Percentiles rank a stretch among this genome's conserved stretches.
These are phyloP conservation scores for Leptosphaerulina australis DNA, from an alignment of 2,329 filamentous ascomycete genomes.

Conservation along the genomic window DNA sequence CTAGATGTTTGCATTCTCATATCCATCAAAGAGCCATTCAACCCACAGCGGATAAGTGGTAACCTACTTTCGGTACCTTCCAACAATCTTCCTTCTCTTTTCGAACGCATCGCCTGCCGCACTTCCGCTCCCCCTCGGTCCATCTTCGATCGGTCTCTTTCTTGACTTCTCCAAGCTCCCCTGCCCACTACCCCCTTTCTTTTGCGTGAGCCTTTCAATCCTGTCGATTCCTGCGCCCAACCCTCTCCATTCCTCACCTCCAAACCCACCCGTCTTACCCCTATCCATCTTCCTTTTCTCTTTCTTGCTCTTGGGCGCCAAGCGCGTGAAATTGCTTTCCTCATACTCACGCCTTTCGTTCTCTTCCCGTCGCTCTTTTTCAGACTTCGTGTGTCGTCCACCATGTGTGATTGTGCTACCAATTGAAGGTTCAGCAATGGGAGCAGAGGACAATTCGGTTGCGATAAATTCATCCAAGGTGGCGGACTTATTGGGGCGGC, in stretches of 20 bases:
- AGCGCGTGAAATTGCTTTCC: conserved; percentile 86
- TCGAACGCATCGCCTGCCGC: conserved; percentile 76
- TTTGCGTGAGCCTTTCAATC: conserved; percentile 80
- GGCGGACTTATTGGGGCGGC: conserved; percentile 72
- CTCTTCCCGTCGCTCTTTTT: conserved; percentile 76
- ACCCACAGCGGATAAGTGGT: background rate
- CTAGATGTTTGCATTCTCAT: too few relatives aligned
- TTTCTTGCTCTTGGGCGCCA: conserved; percentile 88
- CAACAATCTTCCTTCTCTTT: conserved; percentile 50
- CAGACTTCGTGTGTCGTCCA: conserved; percentile 79
- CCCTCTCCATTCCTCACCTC: conserved; percentile 91
- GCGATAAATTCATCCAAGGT: conserved; percentile 92
- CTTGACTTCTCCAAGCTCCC: conserved; percentile 80
- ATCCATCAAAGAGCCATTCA: background rate
- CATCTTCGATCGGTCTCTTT: conserved; percentile 78
- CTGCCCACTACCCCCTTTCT: conserved; percentile 57
- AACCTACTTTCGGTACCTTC: conserved; percentile 34
- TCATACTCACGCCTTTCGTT: conserved; percentile 84
- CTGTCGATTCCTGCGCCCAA: conserved; percentile 85
- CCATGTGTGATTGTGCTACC: conserved; percentile 84
- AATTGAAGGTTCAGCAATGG: conserved; percentile 85
- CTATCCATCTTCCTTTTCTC: conserved; percentile 69
- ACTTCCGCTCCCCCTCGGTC: conserved; percentile 67
- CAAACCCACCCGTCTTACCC: conserved; percentile 64
- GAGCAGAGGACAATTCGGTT: conserved; percentile 81